These are phyloP conservation scores for Lophiostoma macrostomum DNA, from an alignment of 495 filamentous ascomycete species.

Conservation along the genomic window DNA sequence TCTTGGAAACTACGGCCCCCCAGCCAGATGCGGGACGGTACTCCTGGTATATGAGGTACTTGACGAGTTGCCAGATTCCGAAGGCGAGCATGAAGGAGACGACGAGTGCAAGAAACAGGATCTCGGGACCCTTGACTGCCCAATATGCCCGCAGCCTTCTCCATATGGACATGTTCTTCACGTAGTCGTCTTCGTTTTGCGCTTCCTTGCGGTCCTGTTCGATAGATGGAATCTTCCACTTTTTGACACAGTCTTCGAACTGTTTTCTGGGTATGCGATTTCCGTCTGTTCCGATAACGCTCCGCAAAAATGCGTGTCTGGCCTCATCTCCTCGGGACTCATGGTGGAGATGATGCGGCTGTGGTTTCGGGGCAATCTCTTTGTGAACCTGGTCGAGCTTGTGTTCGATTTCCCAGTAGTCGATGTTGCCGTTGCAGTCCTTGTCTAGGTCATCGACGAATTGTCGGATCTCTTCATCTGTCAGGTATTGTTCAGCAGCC, in stretches of 20 bases:
- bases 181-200: constrained; percentile 29
- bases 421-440: constrained; percentile 40
- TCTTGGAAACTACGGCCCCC: constrained; percentile 43
- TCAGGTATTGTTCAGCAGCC: constrained; percentile 19
- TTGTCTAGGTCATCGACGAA: constrained; percentile 44
- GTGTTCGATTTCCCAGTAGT: constrained; percentile 40
- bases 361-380: constrained; percentile 38
- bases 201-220: constrained; percentile 32
- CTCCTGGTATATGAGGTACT: constrained; percentile 31
- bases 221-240: constrained; percentile 40
- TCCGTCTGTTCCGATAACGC: constrained; percentile 36
- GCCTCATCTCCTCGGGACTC: constrained; percentile 12
- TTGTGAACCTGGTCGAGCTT: constrained; percentile 42
- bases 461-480: constrained; percentile 35
- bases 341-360: constrained; percentile 36
- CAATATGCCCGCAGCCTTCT: constrained; percentile 37
- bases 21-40: constrained; percentile 39
- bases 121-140: constrained; percentile 38
- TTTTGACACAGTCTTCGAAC: constrained; percentile 36
- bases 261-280: constrained; percentile 35
- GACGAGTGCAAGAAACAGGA: constrained; percentile 38
- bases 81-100: constrained; percentile 39
- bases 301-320: constrained; percentile 42
- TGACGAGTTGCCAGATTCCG: constrained; percentile 43
- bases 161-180: constrained; percentile 29